A percentile compares a stretch with the other conserved stretches of the same genome.
These are phyloP conservation scores for Phytophthora ramorum DNA, from an alignment of 352 stramenopile genomes.

Conservation along the genomic window DNA sequence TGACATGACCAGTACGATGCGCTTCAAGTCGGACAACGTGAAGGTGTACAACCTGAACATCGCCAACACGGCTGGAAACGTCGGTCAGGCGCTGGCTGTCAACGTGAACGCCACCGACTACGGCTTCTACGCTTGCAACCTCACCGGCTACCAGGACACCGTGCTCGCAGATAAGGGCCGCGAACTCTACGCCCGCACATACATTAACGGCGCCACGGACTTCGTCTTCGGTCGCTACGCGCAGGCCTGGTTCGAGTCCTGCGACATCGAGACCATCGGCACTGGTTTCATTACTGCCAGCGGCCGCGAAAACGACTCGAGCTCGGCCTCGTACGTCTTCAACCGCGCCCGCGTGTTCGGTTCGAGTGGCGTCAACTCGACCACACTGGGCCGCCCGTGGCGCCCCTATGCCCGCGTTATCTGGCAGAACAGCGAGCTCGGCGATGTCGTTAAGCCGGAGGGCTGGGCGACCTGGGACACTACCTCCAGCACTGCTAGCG, in stretches of 20 bases:
- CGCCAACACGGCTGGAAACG: slow-evolving; percentile 32
- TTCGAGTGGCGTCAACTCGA: slow-evolving; percentile 20
- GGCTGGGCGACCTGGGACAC: slow-evolving; percentile 26
- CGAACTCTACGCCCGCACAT: slow-evolving; percentile 32
- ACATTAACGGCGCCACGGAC: slow-evolving; percentile 34
- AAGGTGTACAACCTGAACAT: slow-evolving; percentile 45
- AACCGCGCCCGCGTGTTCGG: slow-evolving; percentile 34
- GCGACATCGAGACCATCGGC: slow-evolving; percentile 34
- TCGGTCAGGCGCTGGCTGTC: slow-evolving; percentile 30
- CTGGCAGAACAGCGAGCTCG: slow-evolving; percentile 29
- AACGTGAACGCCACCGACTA: slow-evolving; percentile 36
- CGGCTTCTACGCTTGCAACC: slow-evolving; percentile 36
- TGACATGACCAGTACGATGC: slow-evolving; percentile 36
- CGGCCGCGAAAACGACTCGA: slow-evolving; percentile 22
- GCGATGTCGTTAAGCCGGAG: slow-evolving; percentile 33
- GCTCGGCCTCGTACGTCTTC: slow-evolving; percentile 27
- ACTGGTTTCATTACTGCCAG: slow-evolving; percentile 35
- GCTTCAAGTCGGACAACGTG: slow-evolving; percentile 33
- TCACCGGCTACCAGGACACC: slow-evolving; percentile 33
- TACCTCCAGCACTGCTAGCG: slow-evolving; percentile 23
- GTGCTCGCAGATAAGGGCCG: slow-evolving; percentile 26
- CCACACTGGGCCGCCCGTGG: slow-evolving; percentile 25
- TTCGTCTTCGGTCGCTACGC: slow-evolving; percentile 32
- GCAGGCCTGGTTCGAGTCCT: slow-evolving; percentile 34
- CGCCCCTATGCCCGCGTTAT: slow-evolving; percentile 23